Evolutionary conservation across 2,329 filamentous ascomycete genomes (phyloP).

Genomic region (Rachicladosporium sp.): DNA sequence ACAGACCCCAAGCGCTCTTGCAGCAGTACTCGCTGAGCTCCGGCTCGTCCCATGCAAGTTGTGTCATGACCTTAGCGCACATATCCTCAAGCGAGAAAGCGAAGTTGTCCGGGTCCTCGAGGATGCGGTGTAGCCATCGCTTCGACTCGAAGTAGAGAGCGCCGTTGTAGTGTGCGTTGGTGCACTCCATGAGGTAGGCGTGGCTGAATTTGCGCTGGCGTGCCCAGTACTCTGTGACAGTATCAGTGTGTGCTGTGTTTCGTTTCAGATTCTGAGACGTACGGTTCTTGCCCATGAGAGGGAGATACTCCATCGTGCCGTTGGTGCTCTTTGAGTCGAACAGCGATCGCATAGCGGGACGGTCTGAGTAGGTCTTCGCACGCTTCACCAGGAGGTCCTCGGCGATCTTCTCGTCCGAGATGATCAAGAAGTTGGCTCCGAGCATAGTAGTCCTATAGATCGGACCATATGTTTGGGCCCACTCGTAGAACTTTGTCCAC

Average conservation of each 20-base stretch:
- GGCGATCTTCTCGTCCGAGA: conserved; percentile 40
- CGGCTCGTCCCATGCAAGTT: conserved; percentile 42
- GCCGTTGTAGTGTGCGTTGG: conserved; percentile 33
- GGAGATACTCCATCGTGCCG: conserved; percentile 45
- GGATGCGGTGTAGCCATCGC: conserved; percentile 38
- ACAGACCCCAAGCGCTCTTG: conserved; percentile 42
- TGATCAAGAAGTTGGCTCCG: conserved; percentile 34
- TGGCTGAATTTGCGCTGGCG: conserved; percentile 43
- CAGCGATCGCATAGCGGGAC: conserved; percentile 37
- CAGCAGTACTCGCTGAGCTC: conserved; percentile 37
- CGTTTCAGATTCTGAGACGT: conserved; percentile 13
- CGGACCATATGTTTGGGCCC: conserved; percentile 23
- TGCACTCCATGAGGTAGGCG: conserved; percentile 36
- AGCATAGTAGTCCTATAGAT: conserved; percentile 25
- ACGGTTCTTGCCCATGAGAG: conserved; percentile 45
- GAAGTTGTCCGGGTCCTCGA: conserved; percentile 41
- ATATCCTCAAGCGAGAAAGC: conserved; percentile 42
- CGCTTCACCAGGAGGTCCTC: conserved; percentile 42
- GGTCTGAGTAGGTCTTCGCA: conserved; percentile 40
- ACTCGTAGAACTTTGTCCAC: conserved; percentile 42
- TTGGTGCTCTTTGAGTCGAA: conserved; percentile 43
- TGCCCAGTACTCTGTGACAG: conserved; percentile 38
- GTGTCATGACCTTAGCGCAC: conserved; percentile 45
- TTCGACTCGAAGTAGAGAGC: conserved; percentile 43
- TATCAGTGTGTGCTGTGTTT: conserved; percentile 1